Evolutionary conservation across 169 alveolate genomes (phyloP).

Genomic region (Fabrea salina): DNA sequence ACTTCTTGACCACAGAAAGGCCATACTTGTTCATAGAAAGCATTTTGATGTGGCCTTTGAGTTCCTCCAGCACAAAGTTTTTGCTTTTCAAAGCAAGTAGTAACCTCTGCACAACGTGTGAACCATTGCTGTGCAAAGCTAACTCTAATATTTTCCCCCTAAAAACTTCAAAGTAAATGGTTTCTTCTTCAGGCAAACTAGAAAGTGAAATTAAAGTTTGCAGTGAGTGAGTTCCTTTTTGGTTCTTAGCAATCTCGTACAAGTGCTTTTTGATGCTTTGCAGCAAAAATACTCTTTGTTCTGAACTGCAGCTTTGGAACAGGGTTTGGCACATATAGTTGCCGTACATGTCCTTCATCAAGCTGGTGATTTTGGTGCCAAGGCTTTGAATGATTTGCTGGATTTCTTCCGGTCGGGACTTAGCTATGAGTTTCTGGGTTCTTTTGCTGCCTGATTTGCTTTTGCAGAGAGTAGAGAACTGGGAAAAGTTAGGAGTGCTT

Average conservation of each 20-base stretch:
- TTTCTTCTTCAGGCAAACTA: constrained; percentile 54
- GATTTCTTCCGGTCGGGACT: neutral
- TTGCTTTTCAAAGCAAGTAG: neutral
- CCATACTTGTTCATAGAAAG: no score
- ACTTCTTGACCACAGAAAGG: constrained; percentile 71
- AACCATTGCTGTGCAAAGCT: constrained; percentile 55
- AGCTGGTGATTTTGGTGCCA: constrained; percentile 31
- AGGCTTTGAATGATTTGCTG: neutral
- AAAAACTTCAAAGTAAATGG: constrained; percentile 39
- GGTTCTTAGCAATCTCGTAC: constrained; percentile 59
- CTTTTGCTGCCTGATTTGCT: neutral
- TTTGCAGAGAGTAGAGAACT: no score
- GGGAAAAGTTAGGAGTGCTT: no score
- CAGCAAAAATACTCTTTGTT: constrained; percentile 61
- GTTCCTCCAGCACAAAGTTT: no score
- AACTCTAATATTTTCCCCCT: constrained; percentile 41
- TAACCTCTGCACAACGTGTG: constrained; percentile 59
- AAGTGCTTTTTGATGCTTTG: constrained; percentile 45
- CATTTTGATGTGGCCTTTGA: no score
- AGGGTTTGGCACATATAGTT: constrained; percentile 76
- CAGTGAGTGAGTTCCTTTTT: constrained; percentile 79
- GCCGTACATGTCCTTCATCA: constrained; percentile 79
- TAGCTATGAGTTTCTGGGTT: neutral
- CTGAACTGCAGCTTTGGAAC: constrained; percentile 38
- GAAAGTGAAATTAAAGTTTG: constrained; percentile 59